Base-by-base conservation (phyloP, 2,329 filamentous ascomycete species). In the Chalaropsis ovoidea region DNA sequence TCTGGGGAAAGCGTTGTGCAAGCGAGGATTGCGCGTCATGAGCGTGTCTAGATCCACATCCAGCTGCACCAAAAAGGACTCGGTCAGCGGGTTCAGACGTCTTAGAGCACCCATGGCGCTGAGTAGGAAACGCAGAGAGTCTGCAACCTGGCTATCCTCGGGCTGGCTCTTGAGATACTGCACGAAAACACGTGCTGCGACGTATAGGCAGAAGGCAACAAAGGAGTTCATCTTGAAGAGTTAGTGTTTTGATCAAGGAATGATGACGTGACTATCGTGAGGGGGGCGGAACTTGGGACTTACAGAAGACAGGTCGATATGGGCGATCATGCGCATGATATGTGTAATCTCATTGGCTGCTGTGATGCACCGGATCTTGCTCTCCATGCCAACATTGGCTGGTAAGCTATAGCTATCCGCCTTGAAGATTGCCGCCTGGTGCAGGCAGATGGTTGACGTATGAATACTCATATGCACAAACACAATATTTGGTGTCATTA, bases 401-500 rank as follows among this genome's bases (percentile, higher is more conserved):
- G 90, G 86, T 68, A 96, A 78, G 64, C 85, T 83, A 74, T 96
- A 88, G 76, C 91, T 94, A 71, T 97, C 93, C 0, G 92, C 91
- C 74, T 96, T 97, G 81, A 93, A 96, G 22, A 99, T 97, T 31
- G 94, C 94, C 1, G 93, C 94, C 76, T 99, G 94, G 72, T 99
- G 94, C n/a, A 99, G 79, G 74, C 93, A 97, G 64, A 99, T 97
- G 1, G 90, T 91, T 0, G 92, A 95, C 0, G 94, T 96, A 73
- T 97, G 92, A 41, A 99, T 90, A 72, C 89, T 91, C 90, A 99
- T 96, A 71, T 97, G 97, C 66, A 89, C 85, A 73, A 96, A 97
- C 3, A 97, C 85, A 64, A 93, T 85, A 69, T 96, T 97, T 2
- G 91, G 82, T 71, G 92, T 88, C 17, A 80, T 77, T 42, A 96